These are phyloP conservation scores for Misopates orontium DNA, from an alignment of 257 asterid genomes.

Conservation along the genomic window DNA sequence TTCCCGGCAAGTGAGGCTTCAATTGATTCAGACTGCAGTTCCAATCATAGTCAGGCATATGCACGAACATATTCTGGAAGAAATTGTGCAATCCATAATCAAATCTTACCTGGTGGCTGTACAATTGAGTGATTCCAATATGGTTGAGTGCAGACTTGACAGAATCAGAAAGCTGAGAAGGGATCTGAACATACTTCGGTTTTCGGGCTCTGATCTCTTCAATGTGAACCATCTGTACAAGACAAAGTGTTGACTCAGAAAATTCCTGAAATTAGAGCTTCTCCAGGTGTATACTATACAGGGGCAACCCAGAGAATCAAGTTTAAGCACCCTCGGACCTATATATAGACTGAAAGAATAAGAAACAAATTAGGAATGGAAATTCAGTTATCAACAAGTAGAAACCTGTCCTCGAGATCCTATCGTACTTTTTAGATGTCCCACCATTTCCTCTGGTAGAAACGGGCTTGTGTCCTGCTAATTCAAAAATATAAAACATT, in stretches of 20 bases:
- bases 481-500: constrained; percentile 23
- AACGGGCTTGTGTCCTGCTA: constrained; percentile 68
- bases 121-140: constrained; percentile 70
- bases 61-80: constrained; percentile 5
- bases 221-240: constrained; percentile 78
- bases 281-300: constrained; percentile 16
- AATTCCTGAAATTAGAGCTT: constrained; percentile 18
- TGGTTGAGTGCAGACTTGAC: constrained; percentile 61
- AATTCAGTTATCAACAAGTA: constrained; percentile 18
- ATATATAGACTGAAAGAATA: constrained; percentile 22
- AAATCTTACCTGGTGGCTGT: constrained; percentile 79
- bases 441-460: constrained; percentile 80
- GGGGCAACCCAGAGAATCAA: constrained; percentile 21
- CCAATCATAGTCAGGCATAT: constrained; percentile 25
- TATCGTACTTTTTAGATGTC: constrained; percentile 61
- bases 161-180: constrained; percentile 66
- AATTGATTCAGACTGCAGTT: constrained; percentile 71
- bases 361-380: constrained; percentile 12
- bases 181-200: constrained; percentile 73
- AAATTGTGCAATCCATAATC: constrained; percentile 13
- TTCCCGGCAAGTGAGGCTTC: constrained; percentile 89
- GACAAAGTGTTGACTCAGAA: constrained; percentile 25
- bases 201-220: constrained; percentile 68
- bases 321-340: constrained; percentile 16
- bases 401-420: constrained; percentile 95